These are phyloP conservation scores for Aureobasidium sp. DNA, from an alignment of 2,329 filamentous ascomycete genomes.

Conservation along the genomic window DNA sequence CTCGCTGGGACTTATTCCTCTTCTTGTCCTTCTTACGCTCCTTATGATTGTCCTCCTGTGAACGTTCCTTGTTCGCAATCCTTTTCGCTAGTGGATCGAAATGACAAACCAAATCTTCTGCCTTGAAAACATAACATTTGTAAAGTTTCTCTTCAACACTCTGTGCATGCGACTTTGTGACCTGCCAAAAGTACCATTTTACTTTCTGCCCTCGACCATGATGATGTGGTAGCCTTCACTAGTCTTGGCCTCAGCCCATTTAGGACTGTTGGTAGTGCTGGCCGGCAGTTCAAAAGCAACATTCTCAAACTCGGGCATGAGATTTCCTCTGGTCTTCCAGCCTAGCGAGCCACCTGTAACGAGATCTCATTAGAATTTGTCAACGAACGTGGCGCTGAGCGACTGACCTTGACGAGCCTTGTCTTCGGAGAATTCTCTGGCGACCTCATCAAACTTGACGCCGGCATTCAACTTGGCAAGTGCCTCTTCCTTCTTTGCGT, in stretches of 20 bases:
- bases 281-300: conserved; percentile 63
- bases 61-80: not conserved
- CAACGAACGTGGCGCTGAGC: not conserved
- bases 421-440: conserved; percentile 66
- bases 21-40: conserved; percentile 14
- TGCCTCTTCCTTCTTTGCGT: conserved; percentile 71
- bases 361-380: not conserved
- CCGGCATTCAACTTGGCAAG: conserved; percentile 60
- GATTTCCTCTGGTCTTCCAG: conserved; percentile 62
- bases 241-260: conserved; percentile 65
- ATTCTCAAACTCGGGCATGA: conserved; percentile 64
- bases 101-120: not conserved
- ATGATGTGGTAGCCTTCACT: conserved; percentile 73
- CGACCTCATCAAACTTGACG: conserved; percentile 68
- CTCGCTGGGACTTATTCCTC: not conserved
- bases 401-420: conserved; percentile 57
- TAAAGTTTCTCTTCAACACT: not conserved
- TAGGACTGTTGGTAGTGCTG: conserved; percentile 58
- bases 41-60: not conserved
- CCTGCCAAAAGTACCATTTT: not conserved
- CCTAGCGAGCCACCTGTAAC: conserved; percentile 59
- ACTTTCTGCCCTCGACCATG: conserved; percentile 65
- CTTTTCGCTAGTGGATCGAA: not conserved
- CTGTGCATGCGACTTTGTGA: not conserved
- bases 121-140: not conserved